Evolutionary conservation across 148 eudicot species (phyloP).

Genomic region (Salicornia ramosissima): DNA sequence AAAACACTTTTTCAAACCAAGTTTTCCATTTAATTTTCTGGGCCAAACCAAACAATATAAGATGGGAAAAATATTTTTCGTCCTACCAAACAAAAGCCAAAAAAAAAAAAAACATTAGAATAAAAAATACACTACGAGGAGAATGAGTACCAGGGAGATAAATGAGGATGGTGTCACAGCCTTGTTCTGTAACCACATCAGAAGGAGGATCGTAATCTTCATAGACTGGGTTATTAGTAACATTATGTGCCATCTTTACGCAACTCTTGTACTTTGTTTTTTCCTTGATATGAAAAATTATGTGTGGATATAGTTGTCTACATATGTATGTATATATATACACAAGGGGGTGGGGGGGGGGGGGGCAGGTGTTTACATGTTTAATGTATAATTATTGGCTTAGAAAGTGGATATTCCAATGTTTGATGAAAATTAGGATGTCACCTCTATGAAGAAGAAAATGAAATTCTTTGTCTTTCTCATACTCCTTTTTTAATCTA

Average conservation of each 20-base stretch:
- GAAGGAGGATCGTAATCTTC: slow-evolving; percentile 46
- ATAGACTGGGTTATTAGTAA: slow-evolving; percentile 26
- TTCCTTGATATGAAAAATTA: slow-evolving; percentile 15
- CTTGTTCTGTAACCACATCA: slow-evolving; percentile 38
- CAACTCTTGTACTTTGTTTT: neutral
- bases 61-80: too few relatives aligned
- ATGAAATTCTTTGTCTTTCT: slow-evolving; percentile 30
- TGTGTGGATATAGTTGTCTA: slow-evolving; percentile 4
- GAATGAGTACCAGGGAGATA: slow-evolving; percentile 52
- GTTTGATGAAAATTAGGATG: slow-evolving; percentile 18
- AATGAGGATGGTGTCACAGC: slow-evolving; percentile 46
- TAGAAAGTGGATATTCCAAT: slow-evolving; percentile 26
- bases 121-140: neutral
- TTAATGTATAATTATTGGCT: too few relatives aligned
- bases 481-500: slow-evolving; percentile 15
- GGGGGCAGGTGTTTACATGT: too few relatives aligned
- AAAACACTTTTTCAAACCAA: too few relatives aligned
- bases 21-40: too few relatives aligned
- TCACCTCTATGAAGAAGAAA: slow-evolving; percentile 27
- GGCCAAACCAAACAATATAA: too few relatives aligned
- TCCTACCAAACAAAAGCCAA: too few relatives aligned
- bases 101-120: too few relatives aligned
- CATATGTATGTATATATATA: too few relatives aligned
- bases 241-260: slow-evolving; percentile 17
- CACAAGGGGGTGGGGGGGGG: too few relatives aligned